Conservation (phyloP, 305 asterid genomes). For the Fraxinus paxiana region DNA sequence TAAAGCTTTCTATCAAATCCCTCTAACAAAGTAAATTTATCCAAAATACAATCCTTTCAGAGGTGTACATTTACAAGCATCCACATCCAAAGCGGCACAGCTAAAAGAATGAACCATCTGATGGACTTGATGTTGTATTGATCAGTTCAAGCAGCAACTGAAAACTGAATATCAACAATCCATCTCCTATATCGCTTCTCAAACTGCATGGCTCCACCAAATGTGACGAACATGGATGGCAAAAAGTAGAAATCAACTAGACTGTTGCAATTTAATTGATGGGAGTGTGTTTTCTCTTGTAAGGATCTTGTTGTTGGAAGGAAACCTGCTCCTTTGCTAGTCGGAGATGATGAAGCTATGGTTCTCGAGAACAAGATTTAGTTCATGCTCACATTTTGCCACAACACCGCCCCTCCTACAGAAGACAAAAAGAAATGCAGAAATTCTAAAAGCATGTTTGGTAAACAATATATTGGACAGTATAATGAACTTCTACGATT, state of each 20-base stretch:
- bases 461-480: no score
- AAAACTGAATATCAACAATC: neutral
- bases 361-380: constrained; percentile 50
- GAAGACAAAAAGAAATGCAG: neutral
- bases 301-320: neutral
- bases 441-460: no score
- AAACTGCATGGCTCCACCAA: neutral
- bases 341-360: constrained; percentile 17
- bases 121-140: neutral
- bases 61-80: neutral
- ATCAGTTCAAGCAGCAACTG: neutral
- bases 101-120: neutral
- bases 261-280: neutral
- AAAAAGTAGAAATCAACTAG: neutral
- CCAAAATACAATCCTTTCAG: neutral
- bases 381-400: constrained; percentile 46
- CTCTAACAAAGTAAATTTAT: no score
- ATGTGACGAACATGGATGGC: neutral
- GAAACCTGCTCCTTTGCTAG: constrained; percentile 2
- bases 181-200: neutral
- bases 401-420: constrained; percentile 52
- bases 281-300: neutral
- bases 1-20: no score
- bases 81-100: neutral
- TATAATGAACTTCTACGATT: no score